These are phyloP conservation scores for Aeminium ludgeri DNA, from an alignment of 495 filamentous ascomycete genomes.

Conservation along the genomic window DNA sequence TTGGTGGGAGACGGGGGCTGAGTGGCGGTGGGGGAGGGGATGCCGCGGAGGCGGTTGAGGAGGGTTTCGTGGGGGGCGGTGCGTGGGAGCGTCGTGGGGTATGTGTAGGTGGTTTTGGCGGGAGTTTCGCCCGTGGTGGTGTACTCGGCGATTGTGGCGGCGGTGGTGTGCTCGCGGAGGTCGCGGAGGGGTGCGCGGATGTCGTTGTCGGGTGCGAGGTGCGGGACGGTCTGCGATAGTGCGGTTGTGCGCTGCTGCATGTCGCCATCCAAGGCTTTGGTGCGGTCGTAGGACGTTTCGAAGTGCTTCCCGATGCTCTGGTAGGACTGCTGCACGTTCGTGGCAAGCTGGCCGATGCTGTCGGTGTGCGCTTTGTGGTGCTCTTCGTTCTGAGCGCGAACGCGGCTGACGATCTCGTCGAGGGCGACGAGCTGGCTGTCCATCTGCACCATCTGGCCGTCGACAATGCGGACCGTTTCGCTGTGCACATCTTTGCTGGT, in stretches of 20 bases:
- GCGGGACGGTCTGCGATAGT: conserved; percentile 38
- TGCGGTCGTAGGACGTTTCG: conserved; percentile 39
- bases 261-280: conserved; percentile 46
- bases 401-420: conserved; percentile 76
- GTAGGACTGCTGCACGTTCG: conserved; percentile 53
- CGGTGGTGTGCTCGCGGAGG: conserved; percentile 47
- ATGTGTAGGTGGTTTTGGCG: conserved; percentile 56
- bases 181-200: conserved; percentile 50
- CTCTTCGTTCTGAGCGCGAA: conserved; percentile 59
- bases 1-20: conserved; percentile 4
- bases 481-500: conserved; percentile 77
- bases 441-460: conserved; percentile 74
- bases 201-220: conserved; percentile 34
- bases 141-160: conserved; percentile 56
- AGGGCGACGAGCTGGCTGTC: conserved; percentile 71
- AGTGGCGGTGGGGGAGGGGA: not conserved
- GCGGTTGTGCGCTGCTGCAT: conserved; percentile 36
- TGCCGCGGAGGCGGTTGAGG: conserved; percentile 36
- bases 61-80: conserved; percentile 56
- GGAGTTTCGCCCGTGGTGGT: conserved; percentile 72
- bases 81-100: conserved; percentile 55
- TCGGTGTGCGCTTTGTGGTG: conserved; percentile 51
- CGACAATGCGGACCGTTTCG: conserved; percentile 80
- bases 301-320: conserved; percentile 48
- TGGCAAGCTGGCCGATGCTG: conserved; percentile 43